Conservation (phyloP, 2,329 filamentous ascomycete genomes). For the Sporothrix euskadiensis region DNA sequence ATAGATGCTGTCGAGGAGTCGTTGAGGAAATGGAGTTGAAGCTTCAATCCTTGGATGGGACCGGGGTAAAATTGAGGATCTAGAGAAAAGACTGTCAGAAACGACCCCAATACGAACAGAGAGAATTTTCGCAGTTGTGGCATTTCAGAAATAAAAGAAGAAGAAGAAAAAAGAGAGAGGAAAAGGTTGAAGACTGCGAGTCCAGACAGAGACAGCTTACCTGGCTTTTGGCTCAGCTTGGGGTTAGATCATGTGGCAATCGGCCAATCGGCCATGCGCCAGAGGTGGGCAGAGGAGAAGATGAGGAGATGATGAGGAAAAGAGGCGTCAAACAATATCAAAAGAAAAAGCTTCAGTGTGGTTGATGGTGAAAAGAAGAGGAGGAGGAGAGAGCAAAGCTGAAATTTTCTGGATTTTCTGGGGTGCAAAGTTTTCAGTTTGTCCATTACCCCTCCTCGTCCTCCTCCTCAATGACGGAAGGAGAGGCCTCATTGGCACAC, state of each 20-base stretch:
- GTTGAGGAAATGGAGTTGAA: neutral
- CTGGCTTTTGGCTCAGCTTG: neutral
- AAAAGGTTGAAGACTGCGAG: neutral
- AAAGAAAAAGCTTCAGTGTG: neutral
- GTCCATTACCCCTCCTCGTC: too few relatives aligned
- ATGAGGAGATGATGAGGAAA: neutral
- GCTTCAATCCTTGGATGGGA: neutral
- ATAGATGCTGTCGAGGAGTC: neutral
- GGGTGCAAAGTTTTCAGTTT: neutral
- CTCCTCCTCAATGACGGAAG: neutral
- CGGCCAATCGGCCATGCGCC: too few relatives aligned
- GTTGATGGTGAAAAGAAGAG: neutral
- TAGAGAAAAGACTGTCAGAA: neutral
- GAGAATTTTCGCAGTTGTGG: neutral
- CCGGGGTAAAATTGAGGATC: neutral
- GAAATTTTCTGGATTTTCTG: neutral
- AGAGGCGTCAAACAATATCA: neutral
- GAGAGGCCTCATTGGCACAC: neutral
- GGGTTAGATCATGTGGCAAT: neutral
- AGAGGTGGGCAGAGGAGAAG: too few relatives aligned
- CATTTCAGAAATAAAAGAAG: too few relatives aligned
- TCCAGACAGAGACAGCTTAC: neutral
- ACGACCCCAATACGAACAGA: neutral
- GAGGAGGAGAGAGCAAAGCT: neutral
- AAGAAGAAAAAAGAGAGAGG: too few relatives aligned